Base-by-base conservation (phyloP, 129 eudicot species). In the Artemisia argyi region DNA sequence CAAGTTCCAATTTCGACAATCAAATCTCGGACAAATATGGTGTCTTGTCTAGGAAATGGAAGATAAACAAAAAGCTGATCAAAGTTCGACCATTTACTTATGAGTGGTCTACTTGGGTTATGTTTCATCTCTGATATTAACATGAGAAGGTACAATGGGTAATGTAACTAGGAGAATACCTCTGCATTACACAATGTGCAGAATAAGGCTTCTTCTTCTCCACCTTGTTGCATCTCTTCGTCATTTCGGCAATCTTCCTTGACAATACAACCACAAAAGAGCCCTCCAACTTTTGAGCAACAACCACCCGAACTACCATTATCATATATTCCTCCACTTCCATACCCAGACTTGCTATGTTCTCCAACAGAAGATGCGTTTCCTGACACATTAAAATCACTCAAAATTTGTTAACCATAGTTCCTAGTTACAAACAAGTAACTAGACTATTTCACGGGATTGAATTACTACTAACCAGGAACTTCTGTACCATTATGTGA, bases 121-220 rank as follows among this genome's bases (percentile, higher is more conserved):
- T 3, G 35, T 30, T 30, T 30, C 35, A 30, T 30, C 35, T 30
- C 35, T 30, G 35, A 30, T 44, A 7, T 9, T 51, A 22, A 65
- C 42, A 47, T 49, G 22, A 50, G 15, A 50, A 50, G 55, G 15
- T 50, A 11, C 1, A 50, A 50, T 2, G n/a, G 7, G 3, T 50
- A 9, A 1, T 13, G 7, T 2, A 1, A 50, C 13, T 9, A 50
- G 15, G 18, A 51, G 8, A 47, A 62, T 81, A 92, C 98, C 96
- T 92, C 96, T 16, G 96, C 96, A 76, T 89, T 86, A 79, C 98
- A 92, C 76, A 92, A 63, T 30, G 98, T 92, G 87, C 98, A 92
- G 77, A 86, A 92, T 56, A 89, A 82, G 73, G 94, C 98, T 48
- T 89, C 91, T 69, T 92, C 95, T 73, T 89, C 96, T 54, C 82